A percentile compares a stretch with the other conserved stretches of the same genome.
These are phyloP conservation scores for Hypoxylon sp. DNA, from an alignment of 2,329 filamentous ascomycete species.

Conservation along the genomic window DNA sequence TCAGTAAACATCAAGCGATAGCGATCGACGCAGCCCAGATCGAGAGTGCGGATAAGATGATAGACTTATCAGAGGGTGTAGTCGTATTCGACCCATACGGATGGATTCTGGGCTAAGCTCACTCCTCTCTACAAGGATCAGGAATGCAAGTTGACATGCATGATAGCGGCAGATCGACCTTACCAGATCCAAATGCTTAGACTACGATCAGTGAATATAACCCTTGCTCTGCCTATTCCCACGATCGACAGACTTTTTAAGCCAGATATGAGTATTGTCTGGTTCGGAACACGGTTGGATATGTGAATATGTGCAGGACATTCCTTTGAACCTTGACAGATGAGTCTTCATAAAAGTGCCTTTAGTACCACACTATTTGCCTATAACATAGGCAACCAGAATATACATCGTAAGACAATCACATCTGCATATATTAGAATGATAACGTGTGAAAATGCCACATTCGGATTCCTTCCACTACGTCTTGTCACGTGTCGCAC, in stretches of 20 bases:
- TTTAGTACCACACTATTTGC: no score
- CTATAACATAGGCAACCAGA: no score
- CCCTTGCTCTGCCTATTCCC: neutral
- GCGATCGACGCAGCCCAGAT: neutral
- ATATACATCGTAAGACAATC: no score
- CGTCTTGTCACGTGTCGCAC: no score
- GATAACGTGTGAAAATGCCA: no score
- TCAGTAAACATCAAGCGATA: neutral
- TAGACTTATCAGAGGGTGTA: neutral
- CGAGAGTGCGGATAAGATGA: neutral
- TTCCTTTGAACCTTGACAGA: no score
- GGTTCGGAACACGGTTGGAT: neutral
- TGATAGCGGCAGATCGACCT: neutral
- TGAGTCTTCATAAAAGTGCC: no score
- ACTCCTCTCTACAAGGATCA: neutral
- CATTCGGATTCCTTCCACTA: no score
- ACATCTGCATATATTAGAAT: no score
- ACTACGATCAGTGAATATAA: neutral
- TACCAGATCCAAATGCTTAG: neutral
- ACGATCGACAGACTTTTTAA: neutral
- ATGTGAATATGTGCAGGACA: neutral
- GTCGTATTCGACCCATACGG: neutral
- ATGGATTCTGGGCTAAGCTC: neutral
- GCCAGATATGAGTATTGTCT: neutral
- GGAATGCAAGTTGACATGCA: neutral